Percentiles rank a stretch among this genome's conserved stretches.
Conservation (phyloP, 2,329 filamentous ascomycete species). For the Apiospora rasikravindrae region DNA sequence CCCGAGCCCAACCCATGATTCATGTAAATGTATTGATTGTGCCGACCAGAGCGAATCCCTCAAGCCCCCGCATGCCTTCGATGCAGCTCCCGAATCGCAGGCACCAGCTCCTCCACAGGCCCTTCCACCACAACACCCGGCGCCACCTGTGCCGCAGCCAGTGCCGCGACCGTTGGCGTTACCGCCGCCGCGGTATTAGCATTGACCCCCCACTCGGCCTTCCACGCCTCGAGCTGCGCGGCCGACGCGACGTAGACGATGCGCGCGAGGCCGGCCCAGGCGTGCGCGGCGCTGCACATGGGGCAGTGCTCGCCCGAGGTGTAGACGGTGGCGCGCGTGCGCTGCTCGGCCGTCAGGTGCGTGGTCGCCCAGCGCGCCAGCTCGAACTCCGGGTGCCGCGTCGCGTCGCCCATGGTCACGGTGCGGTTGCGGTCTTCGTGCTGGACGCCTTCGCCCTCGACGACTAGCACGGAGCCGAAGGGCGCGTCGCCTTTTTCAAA, state of each 20-base stretch:
- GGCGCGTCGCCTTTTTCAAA: slow-evolving; percentile 27
- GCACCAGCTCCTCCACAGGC: slow-evolving; percentile 29
- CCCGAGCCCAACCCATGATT: background rate
- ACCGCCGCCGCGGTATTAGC: slow-evolving; percentile 9
- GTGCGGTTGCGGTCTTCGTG: slow-evolving; percentile 31
- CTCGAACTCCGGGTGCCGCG: slow-evolving; percentile 31
- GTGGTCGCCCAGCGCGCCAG: slow-evolving; percentile 30
- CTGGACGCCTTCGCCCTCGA: slow-evolving; percentile 3
- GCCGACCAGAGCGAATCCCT: background rate
- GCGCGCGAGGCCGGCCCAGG: slow-evolving; percentile 27
- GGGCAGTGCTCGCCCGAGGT: slow-evolving; percentile 32
- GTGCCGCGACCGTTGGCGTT: slow-evolving; percentile 20
- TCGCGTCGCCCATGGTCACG: slow-evolving; percentile 24
- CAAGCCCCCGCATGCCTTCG: slow-evolving; percentile 22
- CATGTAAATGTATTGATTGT: background rate
- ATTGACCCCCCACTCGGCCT: slow-evolving; percentile 21
- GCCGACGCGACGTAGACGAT: slow-evolving; percentile 31
- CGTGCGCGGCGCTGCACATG: slow-evolving; percentile 32
- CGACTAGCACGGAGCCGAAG: slow-evolving; percentile 31
- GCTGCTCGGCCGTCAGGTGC: slow-evolving; percentile 23
- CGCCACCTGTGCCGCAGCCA: slow-evolving; percentile 24
- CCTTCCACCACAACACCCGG: slow-evolving; percentile 25
- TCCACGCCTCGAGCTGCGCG: slow-evolving; percentile 26
- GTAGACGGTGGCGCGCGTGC: slow-evolving; percentile 28
- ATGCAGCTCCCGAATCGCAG: slow-evolving; percentile 28